A percentile compares a stretch with the other conserved stretches of the same genome.
Conservation (phyloP, 768 basidiomycete species). For the Butyriboletus loyo region DNA sequence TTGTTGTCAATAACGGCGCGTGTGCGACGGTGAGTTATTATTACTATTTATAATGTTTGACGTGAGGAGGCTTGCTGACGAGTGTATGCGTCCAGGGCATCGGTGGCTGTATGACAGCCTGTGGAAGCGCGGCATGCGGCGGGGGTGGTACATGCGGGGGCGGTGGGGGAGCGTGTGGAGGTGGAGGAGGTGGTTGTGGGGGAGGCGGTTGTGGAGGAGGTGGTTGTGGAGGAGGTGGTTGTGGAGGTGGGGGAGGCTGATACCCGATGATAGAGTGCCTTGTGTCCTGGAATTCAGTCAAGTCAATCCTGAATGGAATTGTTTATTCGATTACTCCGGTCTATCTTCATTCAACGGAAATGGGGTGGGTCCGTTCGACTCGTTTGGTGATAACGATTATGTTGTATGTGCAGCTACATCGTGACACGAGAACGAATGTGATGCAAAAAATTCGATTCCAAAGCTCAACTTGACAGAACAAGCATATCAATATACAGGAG, state of each 20-base stretch:
- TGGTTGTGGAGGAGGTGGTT: neutral
- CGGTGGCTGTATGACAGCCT: constrained; percentile 1
- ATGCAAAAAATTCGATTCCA: neutral
- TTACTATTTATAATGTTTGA: neutral
- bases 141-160: neutral
- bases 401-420: neutral
- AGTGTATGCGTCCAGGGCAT: neutral
- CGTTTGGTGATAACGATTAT: neutral
- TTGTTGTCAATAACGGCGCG: neutral
- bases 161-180: neutral
- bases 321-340: neutral
- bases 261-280: neutral
- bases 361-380: neutral
- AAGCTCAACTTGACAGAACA: neutral
- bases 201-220: neutral
- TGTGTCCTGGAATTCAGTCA: neutral
- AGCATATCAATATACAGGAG: neutral
- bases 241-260: neutral
- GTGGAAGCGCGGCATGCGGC: neutral
- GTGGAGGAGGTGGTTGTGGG: neutral
- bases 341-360: neutral
- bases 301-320: neutral
- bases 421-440: neutral
- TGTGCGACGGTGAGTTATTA: constrained; percentile 6
- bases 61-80: neutral